A percentile compares a stretch with the other conserved stretches of the same genome.
phyloP scores from a whole-genome alignment of 2,329 filamentous ascomycete genomes.

The Colletotrichum nymphaeae region DNA sequence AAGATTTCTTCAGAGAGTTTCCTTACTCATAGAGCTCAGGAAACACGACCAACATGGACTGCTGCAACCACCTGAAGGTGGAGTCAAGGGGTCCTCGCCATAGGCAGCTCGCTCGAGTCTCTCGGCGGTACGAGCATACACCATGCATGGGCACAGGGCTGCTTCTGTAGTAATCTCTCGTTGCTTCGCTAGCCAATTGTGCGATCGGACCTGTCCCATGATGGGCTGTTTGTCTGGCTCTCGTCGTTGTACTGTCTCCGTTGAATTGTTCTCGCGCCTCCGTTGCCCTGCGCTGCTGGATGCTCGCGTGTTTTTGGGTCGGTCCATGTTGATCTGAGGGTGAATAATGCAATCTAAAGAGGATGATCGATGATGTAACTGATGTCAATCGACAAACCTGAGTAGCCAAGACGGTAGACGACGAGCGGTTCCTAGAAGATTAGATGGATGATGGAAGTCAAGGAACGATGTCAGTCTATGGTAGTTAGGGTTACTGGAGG shows the following conservation, averaged over 20 bases:
- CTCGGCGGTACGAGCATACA: conserved; percentile 22
- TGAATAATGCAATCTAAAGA: not conserved
- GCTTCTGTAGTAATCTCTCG: not conserved
- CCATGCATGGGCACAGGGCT: conserved; percentile 12
- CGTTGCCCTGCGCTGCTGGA: not conserved
- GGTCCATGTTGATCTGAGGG: not conserved
- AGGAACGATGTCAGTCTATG: not conserved
- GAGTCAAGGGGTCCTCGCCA: conserved; percentile 23
- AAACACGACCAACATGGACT: conserved; percentile 19
- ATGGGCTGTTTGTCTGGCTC: not conserved
- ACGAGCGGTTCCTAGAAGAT: not conserved
- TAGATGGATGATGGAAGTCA: not conserved
- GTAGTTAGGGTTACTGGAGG: not conserved
- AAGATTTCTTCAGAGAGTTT: not conserved
- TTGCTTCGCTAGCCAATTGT: conserved; percentile 11
- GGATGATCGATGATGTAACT: not conserved
- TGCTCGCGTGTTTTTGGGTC: not conserved
- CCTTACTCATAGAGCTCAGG: conserved; percentile 9
- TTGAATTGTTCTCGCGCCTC: not conserved
- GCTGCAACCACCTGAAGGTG: conserved; percentile 4
- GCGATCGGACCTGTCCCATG: conserved; percentile 7
- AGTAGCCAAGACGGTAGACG: not conserved
- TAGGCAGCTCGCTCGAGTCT: conserved; percentile 24
- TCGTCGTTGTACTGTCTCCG: conserved; percentile 1
- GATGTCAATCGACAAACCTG: not conserved